Percentiles rank a stretch among this genome's conserved stretches.
Evolutionary conservation across 2,329 filamentous ascomycete species (phyloP).

Genomic region (Cryphonectria carpinicola): DNA sequence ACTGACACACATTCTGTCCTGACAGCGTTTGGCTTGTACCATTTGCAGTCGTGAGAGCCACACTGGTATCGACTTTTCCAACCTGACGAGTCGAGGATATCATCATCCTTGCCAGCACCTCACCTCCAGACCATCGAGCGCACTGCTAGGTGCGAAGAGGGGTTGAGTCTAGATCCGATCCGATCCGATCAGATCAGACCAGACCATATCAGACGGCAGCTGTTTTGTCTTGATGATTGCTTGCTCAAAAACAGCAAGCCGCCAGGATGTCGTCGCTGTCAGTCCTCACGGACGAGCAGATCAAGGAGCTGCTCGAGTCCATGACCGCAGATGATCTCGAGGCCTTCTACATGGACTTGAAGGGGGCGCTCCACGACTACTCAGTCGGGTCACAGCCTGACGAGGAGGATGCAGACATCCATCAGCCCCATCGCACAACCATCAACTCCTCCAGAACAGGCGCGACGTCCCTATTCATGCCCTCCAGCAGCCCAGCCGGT

Average conservation of each 20-base stretch:
- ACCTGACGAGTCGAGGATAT: not conserved
- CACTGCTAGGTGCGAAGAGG: not conserved
- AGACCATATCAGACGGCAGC: not conserved
- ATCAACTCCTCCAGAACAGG: slow-evolving; percentile 53
- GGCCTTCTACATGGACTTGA: slow-evolving; percentile 53
- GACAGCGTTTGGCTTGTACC: not conserved
- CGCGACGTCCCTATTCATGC: slow-evolving; percentile 74
- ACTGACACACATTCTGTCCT: not conserved
- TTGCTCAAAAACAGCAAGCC: not conserved
- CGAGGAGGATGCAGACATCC: slow-evolving; percentile 48
- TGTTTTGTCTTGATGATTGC: not conserved
- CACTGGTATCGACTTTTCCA: not conserved
- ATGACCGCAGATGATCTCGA: slow-evolving; percentile 58
- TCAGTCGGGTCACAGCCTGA: slow-evolving; percentile 57
- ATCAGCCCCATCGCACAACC: slow-evolving; percentile 59
- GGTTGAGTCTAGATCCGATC: not conserved
- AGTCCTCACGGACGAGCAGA: slow-evolving; percentile 61
- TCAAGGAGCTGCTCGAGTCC: slow-evolving; percentile 57
- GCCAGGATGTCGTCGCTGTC: slow-evolving; percentile 59
- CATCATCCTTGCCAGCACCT: no score
- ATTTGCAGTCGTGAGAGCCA: not conserved
- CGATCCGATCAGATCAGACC: not conserved
- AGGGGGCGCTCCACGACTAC: slow-evolving; percentile 62
- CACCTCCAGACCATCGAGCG: not conserved
- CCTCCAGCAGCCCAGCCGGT: slow-evolving; percentile 64